Conservation (phyloP, 352 stramenopile genomes). For the Thraustochytrium sp. region DNA sequence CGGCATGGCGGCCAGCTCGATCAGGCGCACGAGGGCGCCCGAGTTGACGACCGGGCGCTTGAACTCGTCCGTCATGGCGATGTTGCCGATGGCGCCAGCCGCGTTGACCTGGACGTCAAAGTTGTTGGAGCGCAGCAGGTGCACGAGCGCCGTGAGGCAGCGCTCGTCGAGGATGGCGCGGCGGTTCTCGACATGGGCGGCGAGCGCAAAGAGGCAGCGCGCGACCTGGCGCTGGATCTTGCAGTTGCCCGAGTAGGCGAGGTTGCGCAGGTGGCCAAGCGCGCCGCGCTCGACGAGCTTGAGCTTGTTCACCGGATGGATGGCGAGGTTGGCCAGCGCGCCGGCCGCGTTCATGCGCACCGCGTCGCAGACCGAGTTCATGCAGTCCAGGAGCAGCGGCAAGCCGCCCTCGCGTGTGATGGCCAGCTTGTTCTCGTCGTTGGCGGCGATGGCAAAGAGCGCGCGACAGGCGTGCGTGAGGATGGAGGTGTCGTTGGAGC, state of each 20-base stretch:
- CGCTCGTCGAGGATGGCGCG: constrained; percentile 16
- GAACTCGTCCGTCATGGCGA: constrained; percentile 38
- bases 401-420: neutral
- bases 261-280: neutral
- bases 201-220: constrained; percentile 33
- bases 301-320: constrained; percentile 39
- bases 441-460: constrained; percentile 34
- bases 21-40: constrained; percentile 8
- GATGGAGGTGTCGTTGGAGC: constrained; percentile 22
- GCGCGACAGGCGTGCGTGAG: constrained; percentile 31
- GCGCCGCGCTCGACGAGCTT: constrained; percentile 26
- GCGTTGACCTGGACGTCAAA: constrained; percentile 31
- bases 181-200: constrained; percentile 24
- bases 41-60: constrained; percentile 4
- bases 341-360: constrained; percentile 32
- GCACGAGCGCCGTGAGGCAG: constrained; percentile 15
- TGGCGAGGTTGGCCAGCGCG: constrained; percentile 22
- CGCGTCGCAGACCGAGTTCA: neutral
- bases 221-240: constrained; percentile 41
- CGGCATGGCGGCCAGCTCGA: neutral
- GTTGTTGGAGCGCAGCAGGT: neutral
- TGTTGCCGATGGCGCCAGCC: constrained; percentile 34
- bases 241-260: constrained; percentile 16
- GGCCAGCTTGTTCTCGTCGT: constrained; percentile 37
- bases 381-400: constrained; percentile 2